Evolutionary conservation across 805 yeast species (phyloP).

Genomic region (Phaffomyces antillensis): DNA sequence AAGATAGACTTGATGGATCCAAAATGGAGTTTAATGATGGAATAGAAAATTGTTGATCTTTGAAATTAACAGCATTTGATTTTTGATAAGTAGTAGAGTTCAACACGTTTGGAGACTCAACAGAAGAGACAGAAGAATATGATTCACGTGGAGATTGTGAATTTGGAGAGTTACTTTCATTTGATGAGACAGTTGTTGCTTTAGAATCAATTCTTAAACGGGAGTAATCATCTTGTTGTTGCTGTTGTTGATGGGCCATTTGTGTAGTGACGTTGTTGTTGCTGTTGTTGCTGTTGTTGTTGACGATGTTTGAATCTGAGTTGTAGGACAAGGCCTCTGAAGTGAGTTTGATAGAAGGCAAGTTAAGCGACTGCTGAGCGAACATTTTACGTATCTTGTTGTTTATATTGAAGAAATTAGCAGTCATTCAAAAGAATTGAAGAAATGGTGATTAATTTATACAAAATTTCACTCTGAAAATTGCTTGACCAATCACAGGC

Average conservation of each 20-base stretch:
- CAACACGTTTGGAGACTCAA: slow-evolving; percentile 18
- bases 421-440: no score
- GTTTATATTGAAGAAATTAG: no score
- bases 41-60: slow-evolving; percentile 10
- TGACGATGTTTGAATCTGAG: neutral
- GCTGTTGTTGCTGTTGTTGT: neutral
- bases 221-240: neutral
- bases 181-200: slow-evolving; percentile 18
- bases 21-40: slow-evolving; percentile 22
- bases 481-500: neutral
- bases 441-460: no score
- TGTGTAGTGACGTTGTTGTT: neutral
- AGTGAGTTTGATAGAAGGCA: slow-evolving; percentile 7
- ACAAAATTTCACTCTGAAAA: neutral
- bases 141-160: slow-evolving; percentile 21
- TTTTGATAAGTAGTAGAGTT: neutral
- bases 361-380: slow-evolving; percentile 4
- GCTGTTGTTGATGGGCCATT: neutral
- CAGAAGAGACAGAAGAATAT: slow-evolving; percentile 21
- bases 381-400: neutral
- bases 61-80: neutral
- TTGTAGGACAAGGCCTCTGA: slow-evolving; percentile 2
- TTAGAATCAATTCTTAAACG: slow-evolving; percentile 14
- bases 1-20: slow-evolving; percentile 11
- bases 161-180: slow-evolving; percentile 22